A percentile compares a stretch with the other conserved stretches of the same genome.
Conservation (phyloP, 805 yeast genomes). For the Candida railenensis region DNA sequence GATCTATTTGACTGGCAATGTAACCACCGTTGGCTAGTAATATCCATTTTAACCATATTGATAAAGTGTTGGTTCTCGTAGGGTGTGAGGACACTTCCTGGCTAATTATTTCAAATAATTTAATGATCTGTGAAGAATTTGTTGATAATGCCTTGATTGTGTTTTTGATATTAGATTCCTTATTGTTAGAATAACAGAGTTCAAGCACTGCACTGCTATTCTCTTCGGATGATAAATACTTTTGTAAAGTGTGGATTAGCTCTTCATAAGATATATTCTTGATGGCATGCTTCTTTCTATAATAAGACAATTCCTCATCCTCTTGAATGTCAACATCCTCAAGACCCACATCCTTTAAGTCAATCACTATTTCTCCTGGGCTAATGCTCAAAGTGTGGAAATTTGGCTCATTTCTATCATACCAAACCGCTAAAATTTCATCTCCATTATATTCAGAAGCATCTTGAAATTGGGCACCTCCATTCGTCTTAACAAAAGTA, state of each 20-base stretch:
- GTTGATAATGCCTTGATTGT: constrained; percentile 35
- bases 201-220: constrained; percentile 12
- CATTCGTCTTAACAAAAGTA: constrained; percentile 15
- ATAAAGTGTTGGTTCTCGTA: constrained; percentile 23
- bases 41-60: constrained; percentile 80
- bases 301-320: constrained; percentile 8
- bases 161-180: constrained; percentile 30
- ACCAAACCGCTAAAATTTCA: constrained; percentile 41
- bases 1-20: constrained; percentile 49
- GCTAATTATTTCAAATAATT: constrained; percentile 28
- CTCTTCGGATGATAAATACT: constrained; percentile 11
- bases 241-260: constrained; percentile 17
- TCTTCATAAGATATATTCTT: constrained; percentile 22
- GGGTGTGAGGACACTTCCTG: constrained; percentile 27
- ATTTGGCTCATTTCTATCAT: constrained; percentile 28
- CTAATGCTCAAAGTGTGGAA: constrained; percentile 17
- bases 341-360: constrained; percentile 26
- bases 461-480: constrained; percentile 13
- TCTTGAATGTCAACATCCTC: constrained; percentile 14
- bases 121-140: constrained; percentile 25
- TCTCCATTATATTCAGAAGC: constrained; percentile 28
- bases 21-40: constrained; percentile 69
- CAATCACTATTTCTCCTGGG: constrained; percentile 14
- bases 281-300: constrained; percentile 15
- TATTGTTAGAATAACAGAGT: constrained; percentile 27